Conservation (phyloP, 2,329 filamentous ascomycete genomes). For the Didymella pinodella region DNA sequence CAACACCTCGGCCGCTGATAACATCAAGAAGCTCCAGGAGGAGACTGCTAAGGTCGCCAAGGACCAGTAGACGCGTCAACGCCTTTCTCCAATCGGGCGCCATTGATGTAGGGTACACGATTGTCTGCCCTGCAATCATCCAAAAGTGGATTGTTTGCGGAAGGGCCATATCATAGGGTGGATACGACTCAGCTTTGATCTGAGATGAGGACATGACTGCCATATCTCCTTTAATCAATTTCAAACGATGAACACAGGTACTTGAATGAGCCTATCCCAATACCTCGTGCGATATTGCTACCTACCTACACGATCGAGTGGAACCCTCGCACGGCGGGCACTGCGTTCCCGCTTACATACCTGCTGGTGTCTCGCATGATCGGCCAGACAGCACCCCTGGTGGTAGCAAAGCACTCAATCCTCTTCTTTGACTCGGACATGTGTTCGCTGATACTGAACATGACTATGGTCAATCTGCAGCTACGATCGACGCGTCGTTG, state of each 20-base stretch:
- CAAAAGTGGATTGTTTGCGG: neutral
- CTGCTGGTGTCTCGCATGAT: neutral
- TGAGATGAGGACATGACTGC: conserved; percentile 2
- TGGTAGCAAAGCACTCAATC: neutral
- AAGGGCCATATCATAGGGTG: neutral
- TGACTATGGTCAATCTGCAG: neutral
- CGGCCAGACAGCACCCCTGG: neutral
- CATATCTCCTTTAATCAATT: conserved; percentile 4
- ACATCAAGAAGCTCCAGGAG: conserved; percentile 58
- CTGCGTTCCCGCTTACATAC: neutral
- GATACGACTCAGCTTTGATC: conserved; percentile 2
- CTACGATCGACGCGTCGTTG: neutral
- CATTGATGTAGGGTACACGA: neutral
- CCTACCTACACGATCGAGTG: neutral
- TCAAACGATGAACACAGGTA: conserved; percentile 1
- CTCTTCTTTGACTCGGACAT: neutral
- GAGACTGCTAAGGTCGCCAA: conserved; percentile 52
- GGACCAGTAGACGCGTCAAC: conserved; percentile 16
- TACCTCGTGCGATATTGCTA: neutral
- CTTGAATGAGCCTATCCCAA: neutral
- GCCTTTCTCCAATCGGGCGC: neutral
- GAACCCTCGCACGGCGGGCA: neutral
- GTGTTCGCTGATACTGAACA: neutral
- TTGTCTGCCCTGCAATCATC: neutral
- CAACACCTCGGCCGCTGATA: conserved; percentile 47